Conservation (phyloP, 352 stramenopile genomes). For the Thalassiosira hispida region DNA sequence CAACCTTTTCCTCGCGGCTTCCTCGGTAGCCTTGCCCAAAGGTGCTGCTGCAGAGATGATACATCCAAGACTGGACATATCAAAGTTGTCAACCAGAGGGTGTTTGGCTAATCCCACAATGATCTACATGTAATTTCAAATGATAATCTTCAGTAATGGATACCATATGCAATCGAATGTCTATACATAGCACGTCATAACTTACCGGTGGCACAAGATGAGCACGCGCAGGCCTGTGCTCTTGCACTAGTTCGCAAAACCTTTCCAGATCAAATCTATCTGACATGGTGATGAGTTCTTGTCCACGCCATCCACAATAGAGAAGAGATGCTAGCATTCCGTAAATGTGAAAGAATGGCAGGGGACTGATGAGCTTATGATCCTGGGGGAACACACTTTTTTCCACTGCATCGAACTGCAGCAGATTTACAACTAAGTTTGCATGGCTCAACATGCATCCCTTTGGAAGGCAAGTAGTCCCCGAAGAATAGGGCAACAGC, state of each 20-base stretch:
- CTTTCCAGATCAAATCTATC: conserved; percentile 89
- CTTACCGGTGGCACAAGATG: conserved; percentile 89
- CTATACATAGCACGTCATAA: too few relatives aligned
- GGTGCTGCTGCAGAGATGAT: conserved; percentile 88
- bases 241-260: conserved; percentile 88
- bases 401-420: conserved; percentile 84
- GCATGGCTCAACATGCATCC: conserved; percentile 85
- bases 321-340: conserved; percentile 88
- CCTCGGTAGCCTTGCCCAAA: conserved; percentile 84
- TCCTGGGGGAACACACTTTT: conserved; percentile 50
- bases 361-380: conserved; percentile 83
- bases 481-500: conserved; percentile 92
- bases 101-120: conserved; percentile 88
- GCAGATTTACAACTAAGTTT: conserved; percentile 91
- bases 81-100: conserved; percentile 91
- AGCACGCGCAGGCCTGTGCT: conserved; percentile 72
- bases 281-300: conserved; percentile 88
- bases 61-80: conserved; percentile 86
- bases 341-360: conserved; percentile 97
- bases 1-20: conserved; percentile 81
- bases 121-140: conserved; percentile 46
- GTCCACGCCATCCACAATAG: conserved; percentile 86
- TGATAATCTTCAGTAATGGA: neutral
- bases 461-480: conserved; percentile 92
- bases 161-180: too few relatives aligned